Base-by-base conservation (phyloP, 2,329 filamentous ascomycete genomes). In the Fusarium marasasianum region DNA sequence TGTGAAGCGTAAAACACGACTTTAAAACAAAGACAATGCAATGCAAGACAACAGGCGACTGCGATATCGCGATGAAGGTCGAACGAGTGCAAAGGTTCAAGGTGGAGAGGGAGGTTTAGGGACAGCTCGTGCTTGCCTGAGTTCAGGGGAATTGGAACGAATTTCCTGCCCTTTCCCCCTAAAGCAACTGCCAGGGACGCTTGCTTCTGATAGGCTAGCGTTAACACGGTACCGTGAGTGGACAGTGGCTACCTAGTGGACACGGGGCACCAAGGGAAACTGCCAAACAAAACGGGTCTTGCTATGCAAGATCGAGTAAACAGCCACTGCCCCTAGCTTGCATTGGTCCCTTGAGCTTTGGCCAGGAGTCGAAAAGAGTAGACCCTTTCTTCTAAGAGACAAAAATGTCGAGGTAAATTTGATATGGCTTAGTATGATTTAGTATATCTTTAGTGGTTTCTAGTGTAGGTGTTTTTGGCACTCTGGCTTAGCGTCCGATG, bases 111-210 rank as follows among this genome's bases (percentile, higher is more conserved):
- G 67, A 70, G 66, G 67, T 70, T 65, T 69, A 66, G 75, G 68
- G 76, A 78, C 73, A 78, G 77, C 77, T 79, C 71, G 73, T 75
- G 73, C 79, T 81, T 75, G 73, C 79, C 79, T 68, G 53, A 68
- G 53, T 68, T 82, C 80, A 82, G 81, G 81, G 81, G 81, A 58
- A 58, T 58, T 58, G 55, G 31, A 79, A 79, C 78, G 79, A 79
- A 78, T 79, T 82, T 79, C 81, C 79, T 80, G 75, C 73, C 77
- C 75, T 80, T 77, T 50, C 50, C 72, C 72, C 75, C 72, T 76
- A 72, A 72, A 74, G 75, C 71, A 77, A 76, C 69, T 64, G 59
- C 69, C 69, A 73, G 76, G 76, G 73, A 73, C 68, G 64, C 72
- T 65, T 77, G 65, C 74, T 74, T 71, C 66, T 80, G 78, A 78